Conservation (phyloP, 2,329 filamentous ascomycete species). For the Stemphylium beticola region DNA sequence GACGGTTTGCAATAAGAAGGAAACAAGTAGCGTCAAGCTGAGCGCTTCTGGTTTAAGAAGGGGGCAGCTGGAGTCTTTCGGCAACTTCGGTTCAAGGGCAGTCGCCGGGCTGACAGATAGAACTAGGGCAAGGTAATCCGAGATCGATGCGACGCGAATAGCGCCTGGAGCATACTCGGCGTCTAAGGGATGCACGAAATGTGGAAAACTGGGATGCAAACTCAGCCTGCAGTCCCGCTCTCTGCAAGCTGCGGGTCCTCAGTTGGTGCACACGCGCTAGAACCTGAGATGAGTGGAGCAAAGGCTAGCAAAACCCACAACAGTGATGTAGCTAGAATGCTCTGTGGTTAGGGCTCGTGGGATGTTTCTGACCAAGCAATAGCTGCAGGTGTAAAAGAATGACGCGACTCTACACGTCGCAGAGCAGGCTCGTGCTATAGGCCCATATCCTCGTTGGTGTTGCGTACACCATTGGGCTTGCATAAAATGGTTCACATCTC, state of each 20-base stretch:
- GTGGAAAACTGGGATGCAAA: slow-evolving; percentile 25
- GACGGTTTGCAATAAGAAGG: slow-evolving; percentile 23
- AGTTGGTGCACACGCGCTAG: slow-evolving; percentile 22
- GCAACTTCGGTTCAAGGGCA: slow-evolving; percentile 23
- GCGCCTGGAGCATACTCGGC: slow-evolving; percentile 19
- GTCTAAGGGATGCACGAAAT: slow-evolving; percentile 21
- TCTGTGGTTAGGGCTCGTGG: slow-evolving; percentile 34
- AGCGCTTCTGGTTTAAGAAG: slow-evolving; percentile 14
- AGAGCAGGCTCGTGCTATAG: slow-evolving; percentile 20
- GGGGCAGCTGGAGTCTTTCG: slow-evolving; percentile 18
- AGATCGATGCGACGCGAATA: slow-evolving; percentile 23
- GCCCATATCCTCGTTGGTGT: slow-evolving; percentile 2
- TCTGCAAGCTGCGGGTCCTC: slow-evolving; percentile 17
- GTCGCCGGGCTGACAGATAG: slow-evolving; percentile 12
- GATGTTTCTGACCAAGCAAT: slow-evolving; percentile 26
- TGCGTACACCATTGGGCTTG: slow-evolving; percentile 14
- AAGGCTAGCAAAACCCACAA: slow-evolving; percentile 26
- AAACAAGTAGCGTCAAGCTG: slow-evolving; percentile 13
- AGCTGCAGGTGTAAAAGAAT: slow-evolving; percentile 24
- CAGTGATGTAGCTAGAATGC: slow-evolving; percentile 28
- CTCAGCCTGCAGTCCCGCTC: slow-evolving; percentile 26
- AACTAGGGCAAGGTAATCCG: slow-evolving; percentile 22
- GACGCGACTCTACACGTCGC: slow-evolving; percentile 23
- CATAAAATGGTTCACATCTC: slow-evolving; percentile 18
- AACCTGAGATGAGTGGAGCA: slow-evolving; percentile 25